Conservation (phyloP, 2,329 filamentous ascomycete species). For the Phialocephala subalpina region DNA sequence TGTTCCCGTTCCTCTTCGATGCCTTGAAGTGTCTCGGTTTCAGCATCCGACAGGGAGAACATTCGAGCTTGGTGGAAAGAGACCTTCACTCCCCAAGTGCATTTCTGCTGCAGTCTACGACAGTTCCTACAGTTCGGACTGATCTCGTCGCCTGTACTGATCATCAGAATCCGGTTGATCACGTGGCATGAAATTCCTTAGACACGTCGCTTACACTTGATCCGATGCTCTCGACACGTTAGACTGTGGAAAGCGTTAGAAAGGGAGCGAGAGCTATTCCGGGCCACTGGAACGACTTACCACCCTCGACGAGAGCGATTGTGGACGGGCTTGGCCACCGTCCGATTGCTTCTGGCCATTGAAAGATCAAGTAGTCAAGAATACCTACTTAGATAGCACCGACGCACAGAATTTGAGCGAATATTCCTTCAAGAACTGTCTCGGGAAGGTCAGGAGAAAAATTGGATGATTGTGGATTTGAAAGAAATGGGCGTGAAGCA, state of each 20-base stretch:
- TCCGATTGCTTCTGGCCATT: not conserved
- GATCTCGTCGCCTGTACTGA: not conserved
- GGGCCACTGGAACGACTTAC: not conserved
- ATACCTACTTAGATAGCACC: no score
- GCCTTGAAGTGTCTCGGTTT: not conserved
- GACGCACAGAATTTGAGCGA: no score
- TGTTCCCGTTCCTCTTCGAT: not conserved
- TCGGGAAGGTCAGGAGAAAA: not conserved
- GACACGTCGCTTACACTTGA: not conserved
- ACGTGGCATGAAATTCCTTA: not conserved
- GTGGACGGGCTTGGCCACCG: not conserved
- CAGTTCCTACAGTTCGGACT: not conserved
- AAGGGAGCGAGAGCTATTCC: not conserved
- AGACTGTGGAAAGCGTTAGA: not conserved
- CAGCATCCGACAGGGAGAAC: not conserved
- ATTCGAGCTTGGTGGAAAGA: not conserved
- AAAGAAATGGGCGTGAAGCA: no score
- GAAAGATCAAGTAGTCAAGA: not conserved
- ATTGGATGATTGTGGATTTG: not conserved
- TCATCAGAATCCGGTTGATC: not conserved
- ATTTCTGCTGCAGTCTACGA: not conserved
- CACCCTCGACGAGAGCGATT: conserved; percentile 1
- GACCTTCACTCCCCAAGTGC: not conserved
- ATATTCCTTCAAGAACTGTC: not conserved
- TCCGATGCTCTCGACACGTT: not conserved